These are phyloP conservation scores for Aquilaria yunnanensis DNA, from an alignment of 345 rosid species.

Conservation along the genomic window DNA sequence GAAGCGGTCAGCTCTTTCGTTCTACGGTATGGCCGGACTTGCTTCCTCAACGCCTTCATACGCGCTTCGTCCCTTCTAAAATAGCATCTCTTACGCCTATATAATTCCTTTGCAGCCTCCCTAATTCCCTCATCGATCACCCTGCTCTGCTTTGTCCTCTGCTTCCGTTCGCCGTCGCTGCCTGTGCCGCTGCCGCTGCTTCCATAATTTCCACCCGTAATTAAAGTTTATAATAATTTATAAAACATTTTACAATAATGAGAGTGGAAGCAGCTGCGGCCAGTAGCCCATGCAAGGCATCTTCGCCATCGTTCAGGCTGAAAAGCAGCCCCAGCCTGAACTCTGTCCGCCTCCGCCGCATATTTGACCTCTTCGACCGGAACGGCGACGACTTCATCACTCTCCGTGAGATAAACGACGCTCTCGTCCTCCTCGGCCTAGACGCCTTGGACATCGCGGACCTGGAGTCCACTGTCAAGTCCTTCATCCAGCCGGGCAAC, in stretches of 20 bases:
- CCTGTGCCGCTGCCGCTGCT: too few species aligned
- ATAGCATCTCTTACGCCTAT: not conserved
- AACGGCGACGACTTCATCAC: slow-evolving; percentile 75
- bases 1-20: too few species aligned
- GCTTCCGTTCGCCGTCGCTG: too few species aligned
- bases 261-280: slow-evolving; percentile 17
- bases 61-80: not conserved
- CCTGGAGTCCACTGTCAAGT: slow-evolving; percentile 44
- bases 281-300: slow-evolving; percentile 3
- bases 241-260: not conserved
- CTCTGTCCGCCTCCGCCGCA: slow-evolving; percentile 66
- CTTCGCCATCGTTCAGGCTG: slow-evolving; percentile 37
- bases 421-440: slow-evolving; percentile 59
- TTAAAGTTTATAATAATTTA: too few species aligned
- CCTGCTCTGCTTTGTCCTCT: too few species aligned
- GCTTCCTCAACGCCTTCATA: too few species aligned
- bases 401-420: slow-evolving; percentile 54
- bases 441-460: slow-evolving; percentile 46
- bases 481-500: slow-evolving; percentile 48
- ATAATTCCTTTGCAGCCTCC: too few species aligned
- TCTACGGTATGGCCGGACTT: too few species aligned
- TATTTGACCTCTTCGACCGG: slow-evolving; percentile 76
- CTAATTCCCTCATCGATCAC: too few species aligned
- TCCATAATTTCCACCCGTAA: too few species aligned
- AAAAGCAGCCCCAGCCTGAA: slow-evolving; percentile 48